Evolutionary conservation across 2,329 filamentous ascomycete genomes (phyloP).

Genomic region (Apiospora saccharicola): DNA sequence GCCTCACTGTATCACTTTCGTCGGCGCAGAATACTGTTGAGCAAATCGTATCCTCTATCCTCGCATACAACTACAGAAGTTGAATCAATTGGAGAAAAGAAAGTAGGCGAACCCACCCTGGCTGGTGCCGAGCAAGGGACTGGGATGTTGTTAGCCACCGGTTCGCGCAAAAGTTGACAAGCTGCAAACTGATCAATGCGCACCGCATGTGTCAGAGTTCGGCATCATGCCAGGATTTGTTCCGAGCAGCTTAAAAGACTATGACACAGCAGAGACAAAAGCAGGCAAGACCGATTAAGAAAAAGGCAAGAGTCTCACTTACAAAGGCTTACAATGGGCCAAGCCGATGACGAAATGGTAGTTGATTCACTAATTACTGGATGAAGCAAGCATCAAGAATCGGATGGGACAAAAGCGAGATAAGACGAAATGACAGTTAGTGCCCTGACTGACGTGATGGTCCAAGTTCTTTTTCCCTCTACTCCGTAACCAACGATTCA

Average conservation of each 20-base stretch:
- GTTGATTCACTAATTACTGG: background rate
- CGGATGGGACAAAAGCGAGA: slow-evolving; percentile 8
- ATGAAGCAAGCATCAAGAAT: slow-evolving; percentile 1
- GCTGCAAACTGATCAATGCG: slow-evolving; percentile 19
- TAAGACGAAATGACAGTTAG: slow-evolving; percentile 1
- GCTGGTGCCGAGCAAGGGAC: slow-evolving; percentile 13
- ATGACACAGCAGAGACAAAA: background rate
- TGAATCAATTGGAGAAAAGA: slow-evolving; percentile 1
- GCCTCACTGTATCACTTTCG: background rate
- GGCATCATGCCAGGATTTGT: background rate
- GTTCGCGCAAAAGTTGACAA: slow-evolving; percentile 15
- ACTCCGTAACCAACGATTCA: slow-evolving; percentile 1
- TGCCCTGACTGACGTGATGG: slow-evolving; percentile 4
- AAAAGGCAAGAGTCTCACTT: slow-evolving; percentile 3
- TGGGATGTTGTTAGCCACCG: background rate
- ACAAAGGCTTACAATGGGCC: background rate
- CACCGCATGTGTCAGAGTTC: slow-evolving; percentile 14
- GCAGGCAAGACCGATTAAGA: background rate
- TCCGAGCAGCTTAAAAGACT: background rate
- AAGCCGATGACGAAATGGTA: background rate
- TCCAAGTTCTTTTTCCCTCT: background rate
- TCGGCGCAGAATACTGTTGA: background rate
- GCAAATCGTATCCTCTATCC: background rate
- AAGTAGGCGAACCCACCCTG: background rate
- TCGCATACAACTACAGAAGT: background rate